Evolutionary conservation across 345 rosid genomes (phyloP).

Genomic region (Citrus reticulata): DNA sequence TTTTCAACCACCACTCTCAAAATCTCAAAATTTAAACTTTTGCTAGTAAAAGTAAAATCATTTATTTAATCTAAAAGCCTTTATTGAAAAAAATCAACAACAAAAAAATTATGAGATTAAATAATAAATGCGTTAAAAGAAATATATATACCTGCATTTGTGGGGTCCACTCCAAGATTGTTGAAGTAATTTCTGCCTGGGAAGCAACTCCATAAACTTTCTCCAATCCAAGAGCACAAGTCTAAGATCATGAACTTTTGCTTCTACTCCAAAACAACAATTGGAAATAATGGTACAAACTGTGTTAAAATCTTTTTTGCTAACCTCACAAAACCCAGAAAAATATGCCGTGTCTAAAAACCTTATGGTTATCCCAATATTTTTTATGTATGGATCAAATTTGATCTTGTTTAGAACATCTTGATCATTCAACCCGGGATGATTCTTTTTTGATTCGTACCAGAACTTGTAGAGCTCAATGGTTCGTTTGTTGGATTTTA

Average conservation of each 20-base stretch:
- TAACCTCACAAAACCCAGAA: conserved; percentile 68
- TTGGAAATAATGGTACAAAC: conserved; percentile 86
- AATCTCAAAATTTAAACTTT: too few relatives aligned
- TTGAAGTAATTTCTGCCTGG: background rate
- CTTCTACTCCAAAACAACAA: conserved; percentile 66
- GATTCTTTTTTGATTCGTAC: conserved; percentile 46
- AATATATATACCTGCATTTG: conserved; percentile 38
- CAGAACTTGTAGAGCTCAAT: conserved; percentile 65
- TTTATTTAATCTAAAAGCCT: too few relatives aligned
- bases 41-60: accelerated
- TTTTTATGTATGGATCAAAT: conserved; percentile 20
- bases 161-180: conserved; percentile 57
- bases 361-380: conserved; percentile 45
- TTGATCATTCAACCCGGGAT: conserved; percentile 63
- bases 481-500: conserved; percentile 47
- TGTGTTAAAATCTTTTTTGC: conserved; percentile 41
- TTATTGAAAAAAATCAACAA: too few relatives aligned
- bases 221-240: conserved; percentile 64
- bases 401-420: conserved; percentile 77
- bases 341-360: conserved; percentile 60
- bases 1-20: too few relatives aligned
- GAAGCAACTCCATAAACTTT: conserved; percentile 31
- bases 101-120: too few relatives aligned
- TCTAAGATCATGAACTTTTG: conserved; percentile 56
- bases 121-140: background rate